Conservation (phyloP, 441 rosid species). For the Macaranga tanarius region DNA sequence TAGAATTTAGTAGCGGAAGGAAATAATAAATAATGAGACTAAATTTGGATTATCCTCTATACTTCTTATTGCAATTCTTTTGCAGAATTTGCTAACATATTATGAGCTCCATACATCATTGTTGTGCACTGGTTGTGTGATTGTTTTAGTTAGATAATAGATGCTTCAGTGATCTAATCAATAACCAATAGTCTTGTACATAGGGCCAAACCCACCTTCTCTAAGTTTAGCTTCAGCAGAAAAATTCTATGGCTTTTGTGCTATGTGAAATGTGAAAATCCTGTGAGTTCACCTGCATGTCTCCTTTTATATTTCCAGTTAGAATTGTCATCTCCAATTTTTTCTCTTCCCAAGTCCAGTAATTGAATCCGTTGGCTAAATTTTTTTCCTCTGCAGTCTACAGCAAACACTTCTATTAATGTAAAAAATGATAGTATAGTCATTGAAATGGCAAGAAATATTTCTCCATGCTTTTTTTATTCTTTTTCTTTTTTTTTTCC, state of each 20-base stretch:
- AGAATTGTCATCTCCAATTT: slow-evolving; percentile 2
- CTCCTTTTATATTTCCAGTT: not conserved
- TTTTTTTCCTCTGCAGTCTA: not conserved
- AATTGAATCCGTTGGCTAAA: slow-evolving; percentile 13
- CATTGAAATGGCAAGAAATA: no score
- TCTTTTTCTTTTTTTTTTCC: not conserved
- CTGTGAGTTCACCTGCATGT: slow-evolving; percentile 12
- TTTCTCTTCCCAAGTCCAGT: slow-evolving; percentile 1
- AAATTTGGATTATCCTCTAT: no score
- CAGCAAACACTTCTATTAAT: not conserved
- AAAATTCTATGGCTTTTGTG: slow-evolving; percentile 22
- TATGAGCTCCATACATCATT: no score
- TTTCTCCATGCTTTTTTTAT: not conserved
- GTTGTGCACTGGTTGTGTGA: not conserved
- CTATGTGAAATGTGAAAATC: slow-evolving; percentile 6
- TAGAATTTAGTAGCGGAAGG: no score
- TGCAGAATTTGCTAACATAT: no score
- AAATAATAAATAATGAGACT: no score
- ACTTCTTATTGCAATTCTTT: no score
- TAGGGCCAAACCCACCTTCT: slow-evolving; percentile 35
- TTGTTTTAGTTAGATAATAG: not conserved
- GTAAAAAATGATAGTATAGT: not conserved
- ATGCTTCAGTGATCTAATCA: not conserved
- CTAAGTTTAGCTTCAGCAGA: slow-evolving; percentile 30
- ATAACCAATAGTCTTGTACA: slow-evolving; percentile 22